Base-by-base conservation (phyloP, 305 asterid genomes). In the Solanum hybrid region DNA sequence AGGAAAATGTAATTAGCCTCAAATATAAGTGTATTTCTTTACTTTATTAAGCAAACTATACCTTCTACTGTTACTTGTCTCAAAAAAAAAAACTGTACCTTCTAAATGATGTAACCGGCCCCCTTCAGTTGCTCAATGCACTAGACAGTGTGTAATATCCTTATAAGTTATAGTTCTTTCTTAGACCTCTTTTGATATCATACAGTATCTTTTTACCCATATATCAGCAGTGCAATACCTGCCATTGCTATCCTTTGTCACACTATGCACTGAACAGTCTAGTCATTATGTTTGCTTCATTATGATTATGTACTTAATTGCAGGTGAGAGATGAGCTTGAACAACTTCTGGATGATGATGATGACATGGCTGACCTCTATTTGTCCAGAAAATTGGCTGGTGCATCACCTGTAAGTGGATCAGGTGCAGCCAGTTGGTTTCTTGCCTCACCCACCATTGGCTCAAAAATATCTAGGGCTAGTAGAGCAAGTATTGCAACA, bases 301-400 rank as follows among this genome's bases (percentile, higher is more conserved):
- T 76, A 73, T 19, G 89, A 29, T 29, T 71, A 73, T 19, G 89
- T 76, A 85, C 82, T 91, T 87, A 37, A 29, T 40, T 93, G 89
- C 94, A 97, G 99, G 99, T 97, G 87, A 92, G 99, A 78, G 99
- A 97, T 90, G 99, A 97, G 94, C 94, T 97, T 71, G 99, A 97
- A 92, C 99, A 95, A 91, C 98, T 97, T 89, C 92, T 97, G 94
- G 99, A 96, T 85, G 99, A 97, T 42, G 99, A 97, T 78, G 99
- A 95, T 90, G 99, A 97, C 86, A 97, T 97, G 99, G 98, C 98
- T 2, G 99, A 97, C 90, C 98, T 97, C 82, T 97, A 97, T 93
- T 92, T 97, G 92, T 95, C 99, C 4, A 92, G 99, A 90, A 96
- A 97, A 91, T 89, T 94, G 88, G 94, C 93, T 2, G 92, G 97